phyloP scores from a whole-genome alignment of 2,329 filamentous ascomycete species.

The Fusarium brevicatenulatum region DNA sequence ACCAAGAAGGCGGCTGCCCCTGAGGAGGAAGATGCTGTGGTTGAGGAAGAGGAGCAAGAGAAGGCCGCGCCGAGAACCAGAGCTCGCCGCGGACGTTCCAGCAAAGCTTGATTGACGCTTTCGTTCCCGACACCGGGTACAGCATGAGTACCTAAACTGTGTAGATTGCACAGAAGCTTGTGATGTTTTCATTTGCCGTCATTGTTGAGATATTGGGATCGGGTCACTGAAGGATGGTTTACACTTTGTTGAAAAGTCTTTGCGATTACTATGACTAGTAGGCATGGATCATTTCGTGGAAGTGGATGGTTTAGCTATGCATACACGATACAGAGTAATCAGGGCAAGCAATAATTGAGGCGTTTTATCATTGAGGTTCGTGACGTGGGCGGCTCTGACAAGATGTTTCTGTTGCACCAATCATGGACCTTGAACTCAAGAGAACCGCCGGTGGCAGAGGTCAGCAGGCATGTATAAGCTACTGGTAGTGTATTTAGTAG shows the following conservation, averaged over 20 bases:
- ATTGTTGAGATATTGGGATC: background rate
- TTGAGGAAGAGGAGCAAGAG: constrained; percentile 31
- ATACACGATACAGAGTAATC: background rate
- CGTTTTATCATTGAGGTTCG: background rate
- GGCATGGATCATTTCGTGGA: background rate
- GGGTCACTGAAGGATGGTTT: background rate
- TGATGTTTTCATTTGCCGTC: background rate
- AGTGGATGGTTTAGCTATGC: background rate
- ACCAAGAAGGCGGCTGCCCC: constrained; percentile 25
- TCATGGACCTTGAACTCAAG: background rate
- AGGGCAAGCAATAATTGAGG: background rate
- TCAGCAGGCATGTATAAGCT: background rate
- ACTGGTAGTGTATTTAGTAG: background rate
- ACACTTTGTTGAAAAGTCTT: constrained; percentile 16
- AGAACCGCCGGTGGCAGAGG: background rate
- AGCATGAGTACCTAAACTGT: background rate
- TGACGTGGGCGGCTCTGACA: background rate
- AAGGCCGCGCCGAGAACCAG: constrained; percentile 49
- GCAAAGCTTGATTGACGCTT: constrained; percentile 33
- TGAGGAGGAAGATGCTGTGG: constrained; percentile 29
- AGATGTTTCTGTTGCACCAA: background rate
- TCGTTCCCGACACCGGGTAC: background rate
- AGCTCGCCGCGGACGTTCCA: constrained; percentile 41
- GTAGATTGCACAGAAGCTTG: background rate
- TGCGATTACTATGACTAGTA: background rate